Base-by-base conservation (phyloP, 371 early-diverging fungal species). In the Mucor saturninus region DNA sequence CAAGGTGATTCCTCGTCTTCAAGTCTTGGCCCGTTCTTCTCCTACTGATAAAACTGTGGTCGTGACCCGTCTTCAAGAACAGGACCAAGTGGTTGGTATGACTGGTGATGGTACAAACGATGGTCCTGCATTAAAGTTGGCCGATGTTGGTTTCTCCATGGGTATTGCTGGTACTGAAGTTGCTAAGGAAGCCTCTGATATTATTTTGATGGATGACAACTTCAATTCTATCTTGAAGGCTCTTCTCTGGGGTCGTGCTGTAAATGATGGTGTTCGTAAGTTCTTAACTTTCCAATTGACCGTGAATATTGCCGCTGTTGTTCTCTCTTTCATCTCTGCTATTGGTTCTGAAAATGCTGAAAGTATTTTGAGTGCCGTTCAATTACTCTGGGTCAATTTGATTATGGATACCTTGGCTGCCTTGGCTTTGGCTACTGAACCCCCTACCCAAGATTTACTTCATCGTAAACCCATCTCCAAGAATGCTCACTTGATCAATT, bases 81-180 rank as follows among this genome's bases (percentile, higher is more conserved):
- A 92, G 51, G 94, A 91, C 30, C 94, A 97, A 71, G 91, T 96
- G 26, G 98, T 98, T 21, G 97, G 93, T 26, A 95, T 97, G 75
- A 98, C 97, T 4, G 97, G 98, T 55, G 98, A 98, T 78, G 99
- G 98, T 50, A 95, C 98, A 54, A 99, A 98, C 82, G 99, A 99
- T 76, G 96, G 93, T 2, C 98, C 97, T 28, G 96, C 98, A 3
- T 86, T 98, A 48, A 95, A 95, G 76, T 76, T 89, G 71, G 98
- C 98, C 32, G 96, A 99, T 76, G 95, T 99, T 57, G 99, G 98
- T 11, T 98, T 98, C 77, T 86, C 90, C 61, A 97, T 98, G 99
- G 98, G 99, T 56, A 93, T 97, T 68, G 82, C 93, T 42, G 98
- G 99, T 53, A 97, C 98, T 4, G 97, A 97, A 74, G 95, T 98